Conservation (phyloP, 495 filamentous ascomycete genomes). For the Cryomyces minteri region DNA sequence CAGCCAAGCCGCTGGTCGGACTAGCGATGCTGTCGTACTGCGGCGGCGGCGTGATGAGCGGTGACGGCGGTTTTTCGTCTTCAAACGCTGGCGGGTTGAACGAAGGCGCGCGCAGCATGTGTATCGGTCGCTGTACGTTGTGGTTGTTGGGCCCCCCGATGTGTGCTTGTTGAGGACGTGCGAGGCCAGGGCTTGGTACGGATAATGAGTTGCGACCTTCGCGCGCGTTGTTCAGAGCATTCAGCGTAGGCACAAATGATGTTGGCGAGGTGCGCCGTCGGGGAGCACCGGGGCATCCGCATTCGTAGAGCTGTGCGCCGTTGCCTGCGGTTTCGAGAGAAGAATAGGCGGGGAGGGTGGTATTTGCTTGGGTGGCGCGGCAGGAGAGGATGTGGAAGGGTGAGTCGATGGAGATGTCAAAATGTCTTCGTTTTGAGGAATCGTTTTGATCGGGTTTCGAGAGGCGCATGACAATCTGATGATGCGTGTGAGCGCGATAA, state of each 20-base stretch:
- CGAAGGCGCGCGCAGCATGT: constrained; percentile 72
- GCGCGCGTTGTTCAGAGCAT: constrained; percentile 12
- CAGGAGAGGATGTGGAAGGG: constrained; percentile 93
- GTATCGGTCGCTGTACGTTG: constrained; percentile 48
- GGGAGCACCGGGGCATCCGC: constrained; percentile 60
- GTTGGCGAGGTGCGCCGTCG: constrained; percentile 23
- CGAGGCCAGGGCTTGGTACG: constrained; percentile 20
- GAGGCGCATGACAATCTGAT: constrained; percentile 86
- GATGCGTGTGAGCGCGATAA: neutral
- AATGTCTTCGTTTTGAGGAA: constrained; percentile 71
- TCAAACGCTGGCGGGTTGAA: constrained; percentile 87
- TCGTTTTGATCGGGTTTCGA: constrained; percentile 72
- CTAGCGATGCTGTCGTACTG: constrained; percentile 76
- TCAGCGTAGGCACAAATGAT: constrained; percentile 23
- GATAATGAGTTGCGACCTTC: constrained; percentile 4
- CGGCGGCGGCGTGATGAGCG: constrained; percentile 69
- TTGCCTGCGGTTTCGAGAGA: constrained; percentile 33
- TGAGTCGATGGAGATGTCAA: constrained; percentile 97
- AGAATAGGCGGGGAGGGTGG: constrained; percentile 69
- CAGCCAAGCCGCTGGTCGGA: constrained; percentile 53
- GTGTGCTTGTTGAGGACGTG: constrained; percentile 20
- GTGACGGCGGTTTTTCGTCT: constrained; percentile 70
- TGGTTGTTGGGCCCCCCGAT: constrained; percentile 13
- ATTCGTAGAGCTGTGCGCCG: constrained; percentile 35
- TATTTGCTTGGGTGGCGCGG: constrained; percentile 82